Evolutionary conservation across 257 asterid species (phyloP).

Genomic region (Schizonepeta tenuifolia): DNA sequence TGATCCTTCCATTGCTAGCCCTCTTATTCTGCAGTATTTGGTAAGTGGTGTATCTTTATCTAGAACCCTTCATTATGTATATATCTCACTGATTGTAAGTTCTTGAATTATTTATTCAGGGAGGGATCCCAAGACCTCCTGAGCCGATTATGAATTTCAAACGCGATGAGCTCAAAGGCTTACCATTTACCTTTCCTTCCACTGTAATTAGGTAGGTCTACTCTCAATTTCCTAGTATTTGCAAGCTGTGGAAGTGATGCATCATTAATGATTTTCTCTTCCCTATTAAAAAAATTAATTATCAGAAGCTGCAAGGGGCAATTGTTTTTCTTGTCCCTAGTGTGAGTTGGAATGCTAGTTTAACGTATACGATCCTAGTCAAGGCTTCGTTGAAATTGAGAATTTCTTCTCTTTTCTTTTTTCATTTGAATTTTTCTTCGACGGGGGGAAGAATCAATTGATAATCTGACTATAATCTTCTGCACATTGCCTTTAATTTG

Average conservation of each 20-base stretch:
- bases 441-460: background rate
- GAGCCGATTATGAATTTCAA: slow-evolving; percentile 67
- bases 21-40: slow-evolving; percentile 80
- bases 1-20: slow-evolving; percentile 79
- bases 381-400: background rate
- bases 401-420: background rate
- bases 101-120: slow-evolving; percentile 54
- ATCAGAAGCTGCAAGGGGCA: background rate
- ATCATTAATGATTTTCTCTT: slow-evolving; percentile 20
- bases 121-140: slow-evolving; percentile 88
- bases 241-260: slow-evolving; percentile 25
- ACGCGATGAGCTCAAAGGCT: slow-evolving; percentile 87
- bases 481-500: slow-evolving; percentile 33
- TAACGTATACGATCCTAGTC: background rate
- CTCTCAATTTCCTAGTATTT: slow-evolving; percentile 23
- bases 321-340: slow-evolving; percentile 18
- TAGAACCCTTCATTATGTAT: slow-evolving; percentile 20
- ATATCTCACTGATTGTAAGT: slow-evolving; percentile 30
- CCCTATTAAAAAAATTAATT: slow-evolving; percentile 14
- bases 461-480: slow-evolving; percentile 5
- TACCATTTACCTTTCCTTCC: slow-evolving; percentile 87
- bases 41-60: slow-evolving; percentile 47
- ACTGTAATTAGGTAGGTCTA: slow-evolving; percentile 65
- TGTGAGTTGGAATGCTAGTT: slow-evolving; percentile 24
- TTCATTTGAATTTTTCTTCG: background rate